phyloP scores from a whole-genome alignment of 2,329 filamentous ascomycete species.

The Aspergillus candidus region DNA sequence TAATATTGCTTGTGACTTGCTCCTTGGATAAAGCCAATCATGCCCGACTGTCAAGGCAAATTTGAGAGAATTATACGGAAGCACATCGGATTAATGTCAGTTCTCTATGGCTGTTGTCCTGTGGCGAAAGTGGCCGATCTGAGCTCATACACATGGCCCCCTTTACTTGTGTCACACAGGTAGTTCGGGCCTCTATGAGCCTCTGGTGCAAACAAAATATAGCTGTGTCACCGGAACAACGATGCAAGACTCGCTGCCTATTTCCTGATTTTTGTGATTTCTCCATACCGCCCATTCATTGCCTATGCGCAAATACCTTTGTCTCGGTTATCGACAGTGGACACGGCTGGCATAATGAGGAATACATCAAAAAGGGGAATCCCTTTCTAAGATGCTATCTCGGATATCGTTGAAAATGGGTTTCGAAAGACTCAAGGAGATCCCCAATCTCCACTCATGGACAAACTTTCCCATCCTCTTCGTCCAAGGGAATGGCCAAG shows the following conservation, averaged over 20 bases:
- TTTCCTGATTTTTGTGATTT: background rate
- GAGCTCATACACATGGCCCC: background rate
- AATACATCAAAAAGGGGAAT: slow-evolving; percentile 7
- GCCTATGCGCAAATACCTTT: too few species aligned
- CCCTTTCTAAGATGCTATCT: slow-evolving; percentile 41
- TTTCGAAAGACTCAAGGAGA: slow-evolving; percentile 39
- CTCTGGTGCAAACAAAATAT: slow-evolving; percentile 1
- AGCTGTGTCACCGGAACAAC: slow-evolving; percentile 3
- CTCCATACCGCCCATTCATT: background rate
- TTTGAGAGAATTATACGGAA: too few species aligned
- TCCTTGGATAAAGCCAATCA: too few species aligned
- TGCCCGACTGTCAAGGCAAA: too few species aligned
- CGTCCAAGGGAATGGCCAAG: slow-evolving; percentile 45
- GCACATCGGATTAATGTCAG: too few species aligned
- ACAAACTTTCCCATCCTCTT: slow-evolving; percentile 41
- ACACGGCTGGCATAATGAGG: too few species aligned
- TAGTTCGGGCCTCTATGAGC: slow-evolving; percentile 3
- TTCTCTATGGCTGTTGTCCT: slow-evolving; percentile 2
- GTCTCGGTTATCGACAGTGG: too few species aligned
- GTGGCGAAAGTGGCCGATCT: background rate
- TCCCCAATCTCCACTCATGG: slow-evolving; percentile 38
- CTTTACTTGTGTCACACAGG: slow-evolving; percentile 2
- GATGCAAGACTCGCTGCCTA: too few species aligned
- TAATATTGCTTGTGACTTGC: too few species aligned
- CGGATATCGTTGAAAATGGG: slow-evolving; percentile 45